These are phyloP conservation scores for Ceratobasidium theobromae DNA, from an alignment of 1,284 basidiomycete species.

Conservation along the genomic window DNA sequence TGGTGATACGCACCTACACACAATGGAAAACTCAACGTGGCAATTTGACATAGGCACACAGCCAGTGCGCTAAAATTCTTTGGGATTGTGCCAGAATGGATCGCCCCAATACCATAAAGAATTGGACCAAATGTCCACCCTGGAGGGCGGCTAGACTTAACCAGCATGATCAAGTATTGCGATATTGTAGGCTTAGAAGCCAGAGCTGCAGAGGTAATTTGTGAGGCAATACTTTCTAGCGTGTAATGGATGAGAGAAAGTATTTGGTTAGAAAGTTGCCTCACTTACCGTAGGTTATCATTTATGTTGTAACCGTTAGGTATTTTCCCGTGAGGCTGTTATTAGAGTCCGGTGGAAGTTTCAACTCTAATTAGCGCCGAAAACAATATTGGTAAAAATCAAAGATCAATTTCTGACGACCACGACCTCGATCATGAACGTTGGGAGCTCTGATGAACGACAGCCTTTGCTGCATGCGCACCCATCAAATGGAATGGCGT, in stretches of 20 bases:
- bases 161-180: neutral
- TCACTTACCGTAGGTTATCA: neutral
- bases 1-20: constrained; percentile 29
- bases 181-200: neutral
- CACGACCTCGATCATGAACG: too few relatives aligned
- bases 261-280: neutral
- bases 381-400: neutral
- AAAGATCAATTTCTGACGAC: too few relatives aligned
- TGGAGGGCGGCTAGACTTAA: constrained; percentile 35
- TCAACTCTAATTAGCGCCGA: neutral
- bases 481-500: neutral
- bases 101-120: constrained; percentile 38
- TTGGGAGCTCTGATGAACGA: too few relatives aligned
- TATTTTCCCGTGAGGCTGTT: neutral
- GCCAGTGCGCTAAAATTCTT: constrained; percentile 28
- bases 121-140: constrained; percentile 40
- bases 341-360: neutral
- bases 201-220: neutral
- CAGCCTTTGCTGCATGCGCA: constrained; percentile 11
- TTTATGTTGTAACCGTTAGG: neutral
- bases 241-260: neutral
- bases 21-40: constrained; percentile 37
- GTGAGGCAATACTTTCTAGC: neutral
- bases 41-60: constrained; percentile 30
- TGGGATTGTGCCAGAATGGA: constrained; percentile 36